These are phyloP conservation scores for Bolboschoenoplectus hybrid DNA, from an alignment of 202 grass and related monocot species.

Conservation along the genomic window DNA sequence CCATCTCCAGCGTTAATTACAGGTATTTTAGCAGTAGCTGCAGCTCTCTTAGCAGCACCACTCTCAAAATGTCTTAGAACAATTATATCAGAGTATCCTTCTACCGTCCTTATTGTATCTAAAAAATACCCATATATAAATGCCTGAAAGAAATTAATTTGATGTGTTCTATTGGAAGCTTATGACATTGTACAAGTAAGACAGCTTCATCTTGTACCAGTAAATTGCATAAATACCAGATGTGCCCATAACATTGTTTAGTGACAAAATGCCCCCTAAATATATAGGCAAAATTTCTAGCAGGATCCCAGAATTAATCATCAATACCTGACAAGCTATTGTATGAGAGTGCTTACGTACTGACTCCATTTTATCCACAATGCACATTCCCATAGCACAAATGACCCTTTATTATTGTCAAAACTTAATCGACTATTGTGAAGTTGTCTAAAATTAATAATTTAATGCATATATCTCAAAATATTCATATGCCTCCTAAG, in stretches of 20 bases:
- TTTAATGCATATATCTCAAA: background rate
- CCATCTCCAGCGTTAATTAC: constrained; percentile 88
- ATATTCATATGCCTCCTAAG: background rate
- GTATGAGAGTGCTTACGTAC: background rate
- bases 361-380: background rate
- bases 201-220: background rate
- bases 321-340: background rate
- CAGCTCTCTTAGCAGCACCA: constrained; percentile 74
- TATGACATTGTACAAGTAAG: too few species aligned
- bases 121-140: constrained; percentile 35
- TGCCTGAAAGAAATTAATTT: background rate
- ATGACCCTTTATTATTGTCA: background rate
- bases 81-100: constrained; percentile 86
- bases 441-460: background rate
- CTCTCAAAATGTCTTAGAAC: constrained; percentile 89
- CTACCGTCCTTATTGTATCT: constrained; percentile 88
- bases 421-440: background rate
- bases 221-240: background rate
- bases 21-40: constrained; percentile 63
- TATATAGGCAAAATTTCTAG: background rate
- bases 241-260: background rate
- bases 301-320: background rate
- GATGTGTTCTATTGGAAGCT: constrained; percentile 8
- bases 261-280: background rate
- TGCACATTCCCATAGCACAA: background rate